A percentile compares a stretch with the other conserved stretches of the same genome.
These are phyloP conservation scores for Lactifluus pinguis DNA, from an alignment of 768 basidiomycete genomes.

Conservation along the genomic window DNA sequence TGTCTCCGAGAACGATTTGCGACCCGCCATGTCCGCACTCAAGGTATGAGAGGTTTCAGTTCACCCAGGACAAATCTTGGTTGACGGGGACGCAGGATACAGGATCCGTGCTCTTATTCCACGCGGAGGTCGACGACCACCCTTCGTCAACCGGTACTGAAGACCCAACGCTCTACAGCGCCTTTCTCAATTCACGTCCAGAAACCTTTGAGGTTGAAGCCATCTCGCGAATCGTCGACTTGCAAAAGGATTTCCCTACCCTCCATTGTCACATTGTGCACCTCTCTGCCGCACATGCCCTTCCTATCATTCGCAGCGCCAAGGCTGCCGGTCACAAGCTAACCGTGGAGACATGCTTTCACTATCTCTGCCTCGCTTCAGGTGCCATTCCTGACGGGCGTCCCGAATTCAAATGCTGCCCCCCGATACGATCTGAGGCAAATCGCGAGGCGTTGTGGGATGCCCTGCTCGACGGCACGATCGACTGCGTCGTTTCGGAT, in stretches of 20 bases:
- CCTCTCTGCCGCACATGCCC: conserved; percentile 76
- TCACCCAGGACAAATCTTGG: background rate
- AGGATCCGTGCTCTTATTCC: conserved; percentile 73
- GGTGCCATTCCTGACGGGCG: conserved; percentile 63
- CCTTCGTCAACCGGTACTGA: conserved; percentile 20
- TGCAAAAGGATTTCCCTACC: conserved; percentile 52
- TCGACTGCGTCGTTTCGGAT: conserved; percentile 93
- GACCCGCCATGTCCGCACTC: conserved; percentile 61
- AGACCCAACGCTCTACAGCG: conserved; percentile 55
- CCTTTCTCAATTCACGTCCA: conserved; percentile 83
- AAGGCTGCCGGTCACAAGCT: conserved; percentile 54
- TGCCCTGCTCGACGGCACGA: conserved; percentile 70
- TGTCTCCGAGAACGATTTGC: conserved; percentile 63
- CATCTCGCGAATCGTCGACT: conserved; percentile 61
- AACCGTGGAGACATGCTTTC: conserved; percentile 96
- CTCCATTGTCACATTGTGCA: conserved; percentile 93
- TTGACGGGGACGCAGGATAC: conserved; percentile 39
- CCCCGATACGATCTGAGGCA: conserved; percentile 68
- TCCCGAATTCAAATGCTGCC: conserved; percentile 94
- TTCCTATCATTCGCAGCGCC: conserved; percentile 68
- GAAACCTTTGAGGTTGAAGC: conserved; percentile 71
- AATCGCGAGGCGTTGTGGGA: conserved; percentile 78
- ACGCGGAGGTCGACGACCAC: conserved; percentile 73
- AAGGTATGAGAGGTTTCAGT: conserved; percentile 37
- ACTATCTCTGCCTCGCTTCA: conserved; percentile 79